phyloP scores from a whole-genome alignment of 1,284 basidiomycete genomes.

The Vanrija sp. region DNA sequence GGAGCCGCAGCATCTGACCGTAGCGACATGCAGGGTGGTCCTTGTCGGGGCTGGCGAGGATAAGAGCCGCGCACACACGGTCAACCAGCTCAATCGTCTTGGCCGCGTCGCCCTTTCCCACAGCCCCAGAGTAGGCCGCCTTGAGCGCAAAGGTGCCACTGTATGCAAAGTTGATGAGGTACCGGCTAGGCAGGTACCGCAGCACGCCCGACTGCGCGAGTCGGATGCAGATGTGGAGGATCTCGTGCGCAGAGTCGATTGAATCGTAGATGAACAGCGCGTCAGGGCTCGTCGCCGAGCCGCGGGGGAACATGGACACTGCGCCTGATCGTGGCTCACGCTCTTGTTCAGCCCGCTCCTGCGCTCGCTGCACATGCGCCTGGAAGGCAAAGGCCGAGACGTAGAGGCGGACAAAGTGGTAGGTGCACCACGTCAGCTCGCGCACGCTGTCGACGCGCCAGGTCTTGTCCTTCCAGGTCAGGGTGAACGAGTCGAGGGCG shows the following conservation, averaged over 20 bases:
- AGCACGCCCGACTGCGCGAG: slow-evolving; percentile 42
- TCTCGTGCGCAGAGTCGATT: slow-evolving; percentile 47
- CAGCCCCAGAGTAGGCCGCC: slow-evolving; percentile 41
- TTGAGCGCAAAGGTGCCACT: slow-evolving; percentile 44
- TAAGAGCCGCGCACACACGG: slow-evolving; percentile 34
- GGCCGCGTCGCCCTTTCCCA: slow-evolving; percentile 26
- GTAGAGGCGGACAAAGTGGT: slow-evolving; percentile 50
- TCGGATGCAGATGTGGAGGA: slow-evolving; percentile 42
- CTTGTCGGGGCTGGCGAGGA: slow-evolving; percentile 36
- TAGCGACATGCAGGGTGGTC: slow-evolving; percentile 46
- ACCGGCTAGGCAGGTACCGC: slow-evolving; percentile 41
- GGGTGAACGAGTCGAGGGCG: slow-evolving; percentile 33
- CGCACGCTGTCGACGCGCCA: slow-evolving; percentile 35
- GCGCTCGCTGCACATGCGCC: slow-evolving; percentile 49
- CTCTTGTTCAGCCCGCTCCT: slow-evolving; percentile 37
- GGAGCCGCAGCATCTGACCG: slow-evolving; percentile 43
- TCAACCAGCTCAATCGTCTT: slow-evolving; percentile 42
- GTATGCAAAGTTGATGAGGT: slow-evolving; percentile 46
- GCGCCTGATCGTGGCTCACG: slow-evolving; percentile 3
- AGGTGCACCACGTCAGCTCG: slow-evolving; percentile 43
- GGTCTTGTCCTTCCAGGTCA: slow-evolving; percentile 37
- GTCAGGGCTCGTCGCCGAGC: slow-evolving; percentile 46
- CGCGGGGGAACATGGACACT: slow-evolving; percentile 31
- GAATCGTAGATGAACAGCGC: slow-evolving; percentile 48
- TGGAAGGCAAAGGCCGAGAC: slow-evolving; percentile 50